Percentiles rank a stretch among this genome's conserved stretches.
These are phyloP conservation scores for Elaeis oleifera DNA, from an alignment of 202 grass and related monocot species.

Conservation along the genomic window DNA sequence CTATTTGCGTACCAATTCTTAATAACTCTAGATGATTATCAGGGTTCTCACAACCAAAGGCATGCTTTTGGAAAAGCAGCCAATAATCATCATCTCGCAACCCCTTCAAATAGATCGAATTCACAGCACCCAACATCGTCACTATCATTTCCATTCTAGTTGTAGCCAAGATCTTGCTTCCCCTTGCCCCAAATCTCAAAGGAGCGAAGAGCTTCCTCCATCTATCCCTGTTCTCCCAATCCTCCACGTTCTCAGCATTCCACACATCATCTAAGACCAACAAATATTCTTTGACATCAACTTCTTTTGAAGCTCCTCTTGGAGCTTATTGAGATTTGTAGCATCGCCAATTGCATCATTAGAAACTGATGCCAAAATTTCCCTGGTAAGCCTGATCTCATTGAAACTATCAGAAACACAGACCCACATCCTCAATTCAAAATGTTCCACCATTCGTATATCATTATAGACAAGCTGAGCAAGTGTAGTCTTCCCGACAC, in stretches of 20 bases:
- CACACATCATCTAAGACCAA: conserved; percentile 61
- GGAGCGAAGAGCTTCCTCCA: conserved; percentile 39
- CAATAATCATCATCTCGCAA: conserved; percentile 17
- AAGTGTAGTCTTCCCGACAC: conserved; percentile 45
- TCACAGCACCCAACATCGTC: background rate
- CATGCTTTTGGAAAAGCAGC: conserved; percentile 28
- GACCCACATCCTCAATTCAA: conserved; percentile 35
- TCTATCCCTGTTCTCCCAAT: conserved; percentile 3
- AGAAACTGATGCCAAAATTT: conserved; percentile 26
- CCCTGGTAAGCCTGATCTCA: conserved; percentile 21
- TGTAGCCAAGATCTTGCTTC: conserved; percentile 42
- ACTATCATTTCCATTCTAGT: conserved; percentile 21
- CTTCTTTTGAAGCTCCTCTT: background rate
- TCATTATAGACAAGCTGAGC: conserved; percentile 39
- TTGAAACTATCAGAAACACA: conserved; percentile 34
- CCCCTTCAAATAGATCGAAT: conserved; percentile 11
- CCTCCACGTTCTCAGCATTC: conserved; percentile 15
- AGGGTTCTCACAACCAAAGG: conserved; percentile 6
- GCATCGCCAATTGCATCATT: too few species aligned
- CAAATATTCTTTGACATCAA: conserved; percentile 29
- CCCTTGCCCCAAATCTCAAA: conserved; percentile 6
- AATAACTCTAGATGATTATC: background rate
- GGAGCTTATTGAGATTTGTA: conserved; percentile 23
- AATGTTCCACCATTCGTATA: conserved; percentile 12
- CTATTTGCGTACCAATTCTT: conserved; percentile 26